Evolutionary conservation across 768 basidiomycete species (phyloP), one percentile per base, ranked within the genome.

Genomic region (Mycena epipterygia): DNA sequence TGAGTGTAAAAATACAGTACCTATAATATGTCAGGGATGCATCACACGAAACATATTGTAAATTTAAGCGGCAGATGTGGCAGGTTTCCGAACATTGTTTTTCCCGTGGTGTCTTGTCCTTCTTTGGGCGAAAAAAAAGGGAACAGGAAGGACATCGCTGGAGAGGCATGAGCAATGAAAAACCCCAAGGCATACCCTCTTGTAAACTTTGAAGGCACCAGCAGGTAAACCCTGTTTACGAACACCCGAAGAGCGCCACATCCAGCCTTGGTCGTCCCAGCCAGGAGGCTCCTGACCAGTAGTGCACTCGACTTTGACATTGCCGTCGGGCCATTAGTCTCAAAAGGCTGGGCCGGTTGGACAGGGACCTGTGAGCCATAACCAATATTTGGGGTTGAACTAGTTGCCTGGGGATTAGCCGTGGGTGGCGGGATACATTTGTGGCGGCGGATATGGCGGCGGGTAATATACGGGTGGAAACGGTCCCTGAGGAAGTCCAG

Each of bases 191-290:
- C 63, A 64, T 25, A 53, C 23, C 17, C 41, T 25, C 30, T 64
- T 64, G 51, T 64, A 39, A 5, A 53, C 63, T 41, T 44, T 64
- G 51, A n/a, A 64, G 30, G 63, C 35, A 23, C 17, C 29, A 6
- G 51, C 3, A 3, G 49, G 63, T n/a, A 55, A 19, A 16, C 49
- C 51, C 8, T 42, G 8, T 52, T 51, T 37, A 29, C 63, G 63
- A 25, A 32, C 0, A 2, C 63, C 63, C 5, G 49, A 33, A 3
- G 63, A 64, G 19, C 64, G 55, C 46, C 64, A 59, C 27, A 8
- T 44, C 57, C 64, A 67, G 21, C 60, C 60, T 49, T 61, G 23
- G 32, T 61, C 48, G 21, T 61, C 60, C 60, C 60, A 61, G 30
- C 60, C 60, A 0, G 37, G 0, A 9, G 60, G 44, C 25, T 61